A percentile compares a stretch with the other conserved stretches of the same genome.
Evolutionary conservation across 495 filamentous ascomycete genomes (phyloP).

Genomic region (Daldinia grandis): DNA sequence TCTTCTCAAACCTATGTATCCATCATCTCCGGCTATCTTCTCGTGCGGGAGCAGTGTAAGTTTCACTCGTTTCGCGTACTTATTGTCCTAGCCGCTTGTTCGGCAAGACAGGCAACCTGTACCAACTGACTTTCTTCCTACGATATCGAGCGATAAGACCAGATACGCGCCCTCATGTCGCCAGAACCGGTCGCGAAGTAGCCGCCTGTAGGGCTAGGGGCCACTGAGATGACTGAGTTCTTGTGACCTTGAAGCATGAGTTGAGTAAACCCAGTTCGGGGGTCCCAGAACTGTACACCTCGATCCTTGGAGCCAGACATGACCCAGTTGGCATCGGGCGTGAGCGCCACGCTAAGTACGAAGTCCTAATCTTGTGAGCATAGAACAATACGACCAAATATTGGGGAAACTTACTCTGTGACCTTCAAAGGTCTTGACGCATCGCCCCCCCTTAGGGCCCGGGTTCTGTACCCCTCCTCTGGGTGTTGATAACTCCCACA

Average conservation of each 20-base stretch:
- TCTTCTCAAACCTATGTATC: neutral
- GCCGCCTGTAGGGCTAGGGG: slow-evolving; percentile 80
- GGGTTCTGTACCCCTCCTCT: slow-evolving; percentile 69
- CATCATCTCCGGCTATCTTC: neutral
- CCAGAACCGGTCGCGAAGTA: slow-evolving; percentile 89
- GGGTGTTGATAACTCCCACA: slow-evolving; percentile 84
- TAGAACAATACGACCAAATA: slow-evolving; percentile 6
- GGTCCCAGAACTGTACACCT: slow-evolving; percentile 94
- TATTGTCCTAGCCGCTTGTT: too few relatives aligned
- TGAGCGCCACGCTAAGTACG: slow-evolving; percentile 86
- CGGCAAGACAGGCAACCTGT: too few relatives aligned
- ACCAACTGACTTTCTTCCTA: neutral
- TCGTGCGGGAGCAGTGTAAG: neutral
- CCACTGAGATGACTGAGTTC: slow-evolving; percentile 91
- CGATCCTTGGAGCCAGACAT: slow-evolving; percentile 91
- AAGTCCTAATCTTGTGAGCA: slow-evolving; percentile 72
- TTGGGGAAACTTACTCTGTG: slow-evolving; percentile 72
- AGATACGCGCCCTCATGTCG: slow-evolving; percentile 91
- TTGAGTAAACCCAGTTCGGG: slow-evolving; percentile 83
- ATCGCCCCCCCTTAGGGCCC: slow-evolving; percentile 77
- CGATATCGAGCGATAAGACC: slow-evolving; percentile 67
- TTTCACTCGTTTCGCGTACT: neutral
- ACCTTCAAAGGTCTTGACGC: slow-evolving; percentile 88
- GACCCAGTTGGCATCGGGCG: slow-evolving; percentile 87
- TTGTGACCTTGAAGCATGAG: slow-evolving; percentile 95